phyloP scores from a whole-genome alignment of 1,284 basidiomycete species.

The Trametes versicolor region DNA sequence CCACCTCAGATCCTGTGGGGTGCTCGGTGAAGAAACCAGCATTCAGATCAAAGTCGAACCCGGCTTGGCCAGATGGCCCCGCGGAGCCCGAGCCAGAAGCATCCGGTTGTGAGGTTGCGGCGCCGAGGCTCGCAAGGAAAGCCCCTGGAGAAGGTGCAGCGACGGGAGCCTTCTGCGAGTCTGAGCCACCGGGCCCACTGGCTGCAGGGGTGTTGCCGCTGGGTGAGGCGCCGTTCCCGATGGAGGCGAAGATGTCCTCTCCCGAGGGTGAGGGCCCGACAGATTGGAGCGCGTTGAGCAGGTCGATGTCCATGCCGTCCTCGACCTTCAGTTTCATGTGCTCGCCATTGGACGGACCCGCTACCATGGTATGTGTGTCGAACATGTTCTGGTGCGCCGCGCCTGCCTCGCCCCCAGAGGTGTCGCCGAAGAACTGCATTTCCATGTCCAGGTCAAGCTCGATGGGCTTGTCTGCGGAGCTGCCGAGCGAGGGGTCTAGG shows the following conservation, averaged over 20 bases:
- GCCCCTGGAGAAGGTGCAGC: constrained; percentile 50
- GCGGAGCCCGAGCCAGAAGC: constrained; percentile 3
- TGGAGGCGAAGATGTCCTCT: constrained; percentile 35
- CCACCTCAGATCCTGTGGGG: constrained; percentile 21
- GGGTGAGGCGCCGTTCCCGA: constrained; percentile 18
- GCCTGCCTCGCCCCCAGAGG: background rate
- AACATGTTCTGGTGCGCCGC: constrained; percentile 21
- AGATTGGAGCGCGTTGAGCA: constrained; percentile 33
- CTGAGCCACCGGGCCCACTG: background rate
- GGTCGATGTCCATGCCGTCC: constrained; percentile 35
- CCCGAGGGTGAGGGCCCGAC: constrained; percentile 14
- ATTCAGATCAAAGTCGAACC: constrained; percentile 30
- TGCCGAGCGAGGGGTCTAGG: constrained; percentile 56
- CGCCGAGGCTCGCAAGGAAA: constrained; percentile 46
- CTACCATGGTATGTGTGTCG: constrained; percentile 13
- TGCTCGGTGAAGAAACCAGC: constrained; percentile 16
- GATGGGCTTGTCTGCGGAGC: constrained; percentile 80
- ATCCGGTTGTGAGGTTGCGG: constrained; percentile 19
- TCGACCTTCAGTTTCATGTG: constrained; percentile 37
- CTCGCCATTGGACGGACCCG: constrained; percentile 1
- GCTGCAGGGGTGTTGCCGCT: background rate
- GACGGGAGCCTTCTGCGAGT: constrained; percentile 29
- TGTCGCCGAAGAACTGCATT: constrained; percentile 40
- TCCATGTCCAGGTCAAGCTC: constrained; percentile 81
- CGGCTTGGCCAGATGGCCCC: constrained; percentile 13